Evolutionary conservation across 2,329 filamentous ascomycete species (phyloP).

Genomic region (Stachybotrys chlorohalonatus): DNA sequence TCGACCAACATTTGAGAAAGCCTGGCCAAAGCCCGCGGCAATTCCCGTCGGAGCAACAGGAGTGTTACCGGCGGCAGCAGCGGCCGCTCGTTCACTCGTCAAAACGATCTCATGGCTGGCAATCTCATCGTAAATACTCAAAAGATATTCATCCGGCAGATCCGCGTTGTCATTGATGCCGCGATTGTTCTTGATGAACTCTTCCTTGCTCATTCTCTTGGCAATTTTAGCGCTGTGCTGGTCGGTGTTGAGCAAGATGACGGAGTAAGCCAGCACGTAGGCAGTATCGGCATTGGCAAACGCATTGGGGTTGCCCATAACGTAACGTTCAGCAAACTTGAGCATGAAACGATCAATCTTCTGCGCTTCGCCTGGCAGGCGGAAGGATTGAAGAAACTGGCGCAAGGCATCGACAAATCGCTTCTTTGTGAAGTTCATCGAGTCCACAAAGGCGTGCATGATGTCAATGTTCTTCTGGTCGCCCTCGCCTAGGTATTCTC

Average conservation of each 20-base stretch:
- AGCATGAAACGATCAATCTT: conserved; percentile 99
- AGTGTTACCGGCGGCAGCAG: conserved; percentile 64
- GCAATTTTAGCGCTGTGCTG: conserved; percentile 81
- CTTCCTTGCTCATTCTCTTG: conserved; percentile 85
- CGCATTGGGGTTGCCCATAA: conserved; percentile 88
- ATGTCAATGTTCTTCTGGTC: conserved; percentile 89
- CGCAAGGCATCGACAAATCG: conserved; percentile 89
- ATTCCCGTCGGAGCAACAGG: conserved; percentile 57
- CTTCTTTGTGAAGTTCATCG: conserved; percentile 86
- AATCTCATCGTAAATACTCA: conserved; percentile 88
- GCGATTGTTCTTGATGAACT: conserved; percentile 98
- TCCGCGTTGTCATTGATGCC: conserved; percentile 97
- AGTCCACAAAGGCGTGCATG: conserved; percentile 96
- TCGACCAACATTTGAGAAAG: conserved; percentile 81
- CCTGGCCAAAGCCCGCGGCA: conserved; percentile 77
- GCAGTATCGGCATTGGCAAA: conserved; percentile 98
- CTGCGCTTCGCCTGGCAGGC: conserved; percentile 89
- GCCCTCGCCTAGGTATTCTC: conserved; percentile 90
- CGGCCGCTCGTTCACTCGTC: conserved; percentile 82
- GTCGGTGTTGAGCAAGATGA: conserved; percentile 95
- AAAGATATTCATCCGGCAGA: conserved; percentile 85
- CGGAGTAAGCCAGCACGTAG: conserved; percentile 91
- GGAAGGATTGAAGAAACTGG: conserved; percentile 88
- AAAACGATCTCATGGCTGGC: conserved; percentile 85
- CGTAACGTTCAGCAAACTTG: conserved; percentile 95